Percentiles rank a stretch among this genome's conserved stretches.
Evolutionary conservation across 305 asterid genomes (phyloP).

Genomic region (Caryopteris hybrid): DNA sequence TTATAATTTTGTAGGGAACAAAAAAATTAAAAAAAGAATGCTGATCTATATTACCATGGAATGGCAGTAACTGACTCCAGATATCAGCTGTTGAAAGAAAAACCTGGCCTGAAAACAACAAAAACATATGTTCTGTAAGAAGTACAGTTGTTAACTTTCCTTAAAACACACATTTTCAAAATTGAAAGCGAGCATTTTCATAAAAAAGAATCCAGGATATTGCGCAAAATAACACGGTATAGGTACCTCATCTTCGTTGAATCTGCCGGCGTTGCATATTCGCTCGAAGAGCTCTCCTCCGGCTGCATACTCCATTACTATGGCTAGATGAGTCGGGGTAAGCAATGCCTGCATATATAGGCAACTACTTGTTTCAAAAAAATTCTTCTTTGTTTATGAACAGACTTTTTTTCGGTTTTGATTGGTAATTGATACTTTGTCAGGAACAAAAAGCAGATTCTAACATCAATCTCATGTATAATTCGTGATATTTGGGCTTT

Average conservation of each 20-base stretch:
- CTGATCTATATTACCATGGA: slow-evolving; percentile 45
- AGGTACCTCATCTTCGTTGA: slow-evolving; percentile 74
- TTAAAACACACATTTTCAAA: neutral
- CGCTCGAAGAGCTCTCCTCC: slow-evolving; percentile 82
- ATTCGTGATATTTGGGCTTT: too few relatives aligned
- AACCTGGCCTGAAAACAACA: slow-evolving; percentile 50
- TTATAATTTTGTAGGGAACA: neutral
- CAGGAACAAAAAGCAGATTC: neutral
- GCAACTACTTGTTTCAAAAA: neutral
- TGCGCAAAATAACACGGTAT: neutral
- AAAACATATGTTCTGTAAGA: neutral
- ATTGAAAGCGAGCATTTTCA: neutral
- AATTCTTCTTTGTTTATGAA: neutral
- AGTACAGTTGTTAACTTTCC: too few relatives aligned
- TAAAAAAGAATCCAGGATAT: neutral
- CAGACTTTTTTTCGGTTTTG: neutral
- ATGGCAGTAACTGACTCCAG: slow-evolving; percentile 79
- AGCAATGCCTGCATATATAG: slow-evolving; percentile 48
- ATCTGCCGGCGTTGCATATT: slow-evolving; percentile 69
- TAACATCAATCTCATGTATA: too few relatives aligned
- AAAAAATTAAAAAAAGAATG: neutral
- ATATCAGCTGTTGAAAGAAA: slow-evolving; percentile 68
- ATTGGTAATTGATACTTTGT: neutral
- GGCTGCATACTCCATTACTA: slow-evolving; percentile 83
- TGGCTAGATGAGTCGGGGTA: slow-evolving; percentile 73